Base-by-base conservation (phyloP, 352 stramenopile species). In the Elongisporangium prolatum region DNA sequence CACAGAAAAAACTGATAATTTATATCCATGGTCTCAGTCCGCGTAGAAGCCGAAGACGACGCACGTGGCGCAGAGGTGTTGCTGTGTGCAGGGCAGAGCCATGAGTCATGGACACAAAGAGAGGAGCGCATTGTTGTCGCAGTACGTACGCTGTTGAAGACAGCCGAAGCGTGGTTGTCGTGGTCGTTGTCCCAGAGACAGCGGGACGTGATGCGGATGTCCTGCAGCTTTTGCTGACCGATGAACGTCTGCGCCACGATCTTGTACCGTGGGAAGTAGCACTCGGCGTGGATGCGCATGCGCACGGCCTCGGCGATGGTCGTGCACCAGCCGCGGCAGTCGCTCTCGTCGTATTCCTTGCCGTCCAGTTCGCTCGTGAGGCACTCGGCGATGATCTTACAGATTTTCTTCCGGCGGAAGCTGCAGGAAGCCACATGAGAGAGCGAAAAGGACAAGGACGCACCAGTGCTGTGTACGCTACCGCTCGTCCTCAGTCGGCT, bases 211-310 rank as follows among this genome's bases (percentile, higher is more conserved):
- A 98, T 96, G 34, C 79, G 79, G 28, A 98, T 86, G 48, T 97
- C 94, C 64, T 98, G 94, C 58, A 98, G 80, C 60, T 88, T 90
- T 67, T 95, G 89, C 71, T 98, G 79, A 17, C 95, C 95, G 57
- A 98, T 87, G 44, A 96, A 98, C 21, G 94, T 89, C 70, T 98
- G 94, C 25, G 98, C 92, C 22, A 98, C 72, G 48, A 98, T 72
- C 61, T 98, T 98, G 69, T 98, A 98, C 21, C 95, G 84, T 18
- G 87, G 86, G 40, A 96, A 86, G 50, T 69, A 68, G 57, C 80
- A 91, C 22, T 91, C 85, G 51, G 72, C 58, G 58, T 78, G 65
- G 55, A 92, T 82, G 38, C 77, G 69, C 21, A 60, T 52, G 61
- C 88, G 88, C 44, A 94, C 75, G 20, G 68, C 57, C 57, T 94